phyloP scores from a whole-genome alignment of 169 alveolate species.

The Perkinsus chesapeaki region DNA sequence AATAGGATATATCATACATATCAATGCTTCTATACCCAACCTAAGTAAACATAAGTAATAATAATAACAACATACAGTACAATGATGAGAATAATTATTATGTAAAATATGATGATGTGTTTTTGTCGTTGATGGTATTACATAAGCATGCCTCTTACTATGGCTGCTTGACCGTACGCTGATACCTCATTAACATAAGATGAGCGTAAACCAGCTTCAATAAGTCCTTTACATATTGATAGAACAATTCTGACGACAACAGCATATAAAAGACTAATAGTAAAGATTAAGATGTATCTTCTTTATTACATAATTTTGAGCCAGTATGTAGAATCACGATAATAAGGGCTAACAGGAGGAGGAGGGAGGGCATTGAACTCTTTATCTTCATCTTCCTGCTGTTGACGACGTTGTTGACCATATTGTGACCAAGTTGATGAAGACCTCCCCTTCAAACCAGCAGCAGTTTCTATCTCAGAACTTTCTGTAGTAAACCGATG shows the following conservation, averaged over 20 bases:
- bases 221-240: background rate
- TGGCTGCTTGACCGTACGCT: background rate
- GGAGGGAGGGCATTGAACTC: too few species aligned
- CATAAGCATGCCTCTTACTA: background rate
- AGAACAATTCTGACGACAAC: background rate
- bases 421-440: too few species aligned
- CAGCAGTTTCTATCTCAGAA: too few species aligned
- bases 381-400: too few species aligned
- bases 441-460: too few species aligned
- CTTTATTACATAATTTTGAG: background rate
- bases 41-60: background rate
- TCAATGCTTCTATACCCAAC: background rate
- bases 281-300: too few species aligned
- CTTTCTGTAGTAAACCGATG: too few species aligned
- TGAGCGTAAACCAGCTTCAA: background rate
- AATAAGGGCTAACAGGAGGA: background rate
- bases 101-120: too few species aligned
- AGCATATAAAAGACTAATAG: background rate
- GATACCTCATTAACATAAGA: background rate
- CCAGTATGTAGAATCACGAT: background rate
- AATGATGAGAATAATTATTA: background rate
- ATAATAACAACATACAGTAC: background rate
- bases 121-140: too few species aligned
- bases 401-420: background rate
- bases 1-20: background rate